Evolutionary conservation across 139 green algal genomes (phyloP), one percentile per base, ranked within the genome.

Genomic region (Micractinium sp.): DNA sequence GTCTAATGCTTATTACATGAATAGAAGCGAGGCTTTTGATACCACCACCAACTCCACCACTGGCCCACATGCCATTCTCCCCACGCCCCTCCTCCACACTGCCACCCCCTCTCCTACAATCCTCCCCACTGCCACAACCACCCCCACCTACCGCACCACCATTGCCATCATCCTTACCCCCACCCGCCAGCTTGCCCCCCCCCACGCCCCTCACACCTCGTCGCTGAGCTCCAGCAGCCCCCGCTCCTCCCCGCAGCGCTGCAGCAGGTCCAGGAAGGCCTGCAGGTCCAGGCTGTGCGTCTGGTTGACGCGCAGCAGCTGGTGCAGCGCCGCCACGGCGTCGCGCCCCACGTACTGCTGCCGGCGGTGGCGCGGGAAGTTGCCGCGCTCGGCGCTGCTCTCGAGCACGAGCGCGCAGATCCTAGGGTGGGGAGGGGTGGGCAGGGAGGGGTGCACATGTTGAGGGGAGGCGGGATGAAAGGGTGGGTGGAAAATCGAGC

Each of bases 201-300:
- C 47, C 4, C 31, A 9, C n/a, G 0, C 3, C 9, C 41, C 39
- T 7, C 81, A 13, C 81, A 85, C 91, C 69, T 93, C 93, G 67
- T 93, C 78, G 36, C 80, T 69, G 20, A 93, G 82, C 15, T 93
- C 91, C 90, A 95, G 90, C 60, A 94, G 76, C 29, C 77, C 82
- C 60, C 61, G 22, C n/a, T 93, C 93, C 88, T 95, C 93, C 3
- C 76, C 93, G 27, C 85, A 85, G 5, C 91, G 81, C 83, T 95
- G 93, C 74, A 95, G 88, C 88, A 95, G 86, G 88, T 95, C 91
- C 20, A 95, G 60, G 87, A 95, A 94, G 18, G 75, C 36, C 83
- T 94, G 90, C 41, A 92, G 90, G 41, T 89, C 87, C 80, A 93
- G 53, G 29, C 89, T 89, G 20, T 92, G 89, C n/a, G 71, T 89